Conservation (phyloP, 2,329 filamentous ascomycete genomes). For the Penicillium vulpinum region DNA sequence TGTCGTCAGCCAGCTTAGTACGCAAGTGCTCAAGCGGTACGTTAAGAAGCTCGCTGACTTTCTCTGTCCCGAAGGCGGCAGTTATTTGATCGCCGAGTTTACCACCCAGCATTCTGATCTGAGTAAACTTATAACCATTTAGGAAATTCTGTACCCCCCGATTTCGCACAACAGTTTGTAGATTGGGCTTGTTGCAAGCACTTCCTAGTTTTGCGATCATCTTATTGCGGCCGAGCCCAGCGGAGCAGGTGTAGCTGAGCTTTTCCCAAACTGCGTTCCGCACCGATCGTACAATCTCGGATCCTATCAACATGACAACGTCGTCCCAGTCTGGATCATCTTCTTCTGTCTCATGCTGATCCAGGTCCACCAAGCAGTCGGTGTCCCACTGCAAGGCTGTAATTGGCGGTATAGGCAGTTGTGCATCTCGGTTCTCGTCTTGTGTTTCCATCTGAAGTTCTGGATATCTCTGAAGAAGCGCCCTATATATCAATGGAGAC, state of each 20-base stretch:
- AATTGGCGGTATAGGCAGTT: conserved; percentile 70
- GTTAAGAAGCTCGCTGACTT: conserved; percentile 70
- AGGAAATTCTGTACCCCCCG: conserved; percentile 79
- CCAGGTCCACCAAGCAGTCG: conserved; percentile 75
- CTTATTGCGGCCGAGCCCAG: conserved; percentile 86
- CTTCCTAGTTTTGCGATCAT: conserved; percentile 94
- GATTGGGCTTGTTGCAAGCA: conserved; percentile 87
- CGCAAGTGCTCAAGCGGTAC: conserved; percentile 75
- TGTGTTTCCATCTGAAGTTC: conserved; percentile 65
- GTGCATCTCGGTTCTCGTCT: conserved; percentile 51
- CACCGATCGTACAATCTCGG: conserved; percentile 80
- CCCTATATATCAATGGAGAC: conserved; percentile 75
- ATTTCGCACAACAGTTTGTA: conserved; percentile 90
- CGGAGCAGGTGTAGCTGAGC: conserved; percentile 88
- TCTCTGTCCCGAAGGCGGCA: conserved; percentile 77
- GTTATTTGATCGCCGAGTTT: conserved; percentile 88
- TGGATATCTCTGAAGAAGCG: conserved; percentile 73
- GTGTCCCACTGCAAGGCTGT: conserved; percentile 79
- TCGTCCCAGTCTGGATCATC: conserved; percentile 96
- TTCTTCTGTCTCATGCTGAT: conserved; percentile 69
- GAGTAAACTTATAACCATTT: conserved; percentile 84
- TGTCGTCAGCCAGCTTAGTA: conserved; percentile 76
- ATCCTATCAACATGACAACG: conserved; percentile 79
- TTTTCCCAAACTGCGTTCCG: conserved; percentile 66
- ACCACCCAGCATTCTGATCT: conserved; percentile 91